Conservation (phyloP, 2,329 filamentous ascomycete genomes). For the Paecilomyces sp. region DNA sequence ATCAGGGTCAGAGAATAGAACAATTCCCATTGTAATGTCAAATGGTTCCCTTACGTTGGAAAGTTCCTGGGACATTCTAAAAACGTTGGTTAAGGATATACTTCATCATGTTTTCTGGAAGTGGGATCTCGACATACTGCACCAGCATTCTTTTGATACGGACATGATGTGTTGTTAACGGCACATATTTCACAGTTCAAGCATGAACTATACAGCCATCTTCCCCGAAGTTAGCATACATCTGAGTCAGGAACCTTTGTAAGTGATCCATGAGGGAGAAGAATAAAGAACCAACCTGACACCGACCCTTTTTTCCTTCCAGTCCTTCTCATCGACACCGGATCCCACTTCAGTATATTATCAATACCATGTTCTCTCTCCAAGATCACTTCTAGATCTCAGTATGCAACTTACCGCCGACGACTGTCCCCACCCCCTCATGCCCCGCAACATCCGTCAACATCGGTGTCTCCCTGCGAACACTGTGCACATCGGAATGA, state of each 20-base stretch:
- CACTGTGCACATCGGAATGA: conserved; percentile 42
- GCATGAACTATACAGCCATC: conserved; percentile 33
- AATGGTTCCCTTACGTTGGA: conserved; percentile 20
- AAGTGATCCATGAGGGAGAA: neutral
- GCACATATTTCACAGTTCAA: conserved; percentile 31
- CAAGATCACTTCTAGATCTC: neutral
- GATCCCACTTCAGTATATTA: conserved; percentile 15
- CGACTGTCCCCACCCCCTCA: conserved; percentile 39
- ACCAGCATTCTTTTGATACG: conserved; percentile 30
- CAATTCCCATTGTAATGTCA: neutral
- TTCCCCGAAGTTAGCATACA: conserved; percentile 5
- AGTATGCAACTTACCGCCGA: conserved; percentile 18
- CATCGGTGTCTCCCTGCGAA: conserved; percentile 36
- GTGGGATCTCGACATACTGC: conserved; percentile 15
- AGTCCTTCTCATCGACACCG: conserved; percentile 17
- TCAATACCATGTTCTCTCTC: neutral
- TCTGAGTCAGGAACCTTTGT: neutral
- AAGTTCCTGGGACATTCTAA: conserved; percentile 31
- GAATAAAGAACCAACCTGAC: conserved; percentile 18
- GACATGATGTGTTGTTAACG: conserved; percentile 31
- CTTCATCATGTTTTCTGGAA: neutral
- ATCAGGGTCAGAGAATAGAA: neutral
- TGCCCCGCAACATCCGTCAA: conserved; percentile 41
- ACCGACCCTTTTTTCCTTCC: conserved; percentile 24
- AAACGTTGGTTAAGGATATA: neutral